Evolutionary conservation across 2,329 filamentous ascomycete species (phyloP), one percentile per base, ranked within the genome.

Genomic region (Fusarium praegraminearum): DNA sequence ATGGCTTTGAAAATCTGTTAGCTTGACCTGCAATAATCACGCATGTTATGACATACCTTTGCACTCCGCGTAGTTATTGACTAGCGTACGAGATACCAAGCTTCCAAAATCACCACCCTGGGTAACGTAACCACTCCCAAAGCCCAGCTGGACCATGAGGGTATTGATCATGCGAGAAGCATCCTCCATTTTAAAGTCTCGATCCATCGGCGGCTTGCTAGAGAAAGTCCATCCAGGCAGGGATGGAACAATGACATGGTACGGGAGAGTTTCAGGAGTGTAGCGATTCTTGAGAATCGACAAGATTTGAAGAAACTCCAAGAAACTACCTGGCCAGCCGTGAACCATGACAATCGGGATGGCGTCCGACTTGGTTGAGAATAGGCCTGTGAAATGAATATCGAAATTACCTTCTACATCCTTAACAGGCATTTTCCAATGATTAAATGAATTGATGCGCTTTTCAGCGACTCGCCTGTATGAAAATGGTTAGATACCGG

Each of bases 21-120:
- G 36, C 12, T 2, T 40, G 0, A 40, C 4, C 20, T 22, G 20
- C 20, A 22, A 22, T 22, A 22, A 22, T 22, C 20, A 22, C 20
- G 20, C 20, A 22, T 22, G 20, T 22, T 22, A 22, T 22, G 20
- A 22, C 30, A 18, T 24, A 44, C 58, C 60, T 63, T 63, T 63
- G 1, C 60, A 63, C 10, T 63, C 58, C 4, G 44, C 5, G 2
- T 64, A 16, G 1, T 5, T 13, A 3, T 7, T 22, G 2, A 32
- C 44, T 1, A 64, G 51, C 1, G 36, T 12, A 3, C 61, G 59
- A 1, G 36, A 7, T 9, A 64, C 24, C 1, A 6, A 35, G 11
- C 61, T 64, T 8, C 61, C 61, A 0, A 64, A 45, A 20, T 64
- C 61, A 3, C 61, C 61, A 2, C 61, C 61, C 3, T 64, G 61